Base-by-base conservation (phyloP, 441 rosid genomes). In the Syzygium malaccense region DNA sequence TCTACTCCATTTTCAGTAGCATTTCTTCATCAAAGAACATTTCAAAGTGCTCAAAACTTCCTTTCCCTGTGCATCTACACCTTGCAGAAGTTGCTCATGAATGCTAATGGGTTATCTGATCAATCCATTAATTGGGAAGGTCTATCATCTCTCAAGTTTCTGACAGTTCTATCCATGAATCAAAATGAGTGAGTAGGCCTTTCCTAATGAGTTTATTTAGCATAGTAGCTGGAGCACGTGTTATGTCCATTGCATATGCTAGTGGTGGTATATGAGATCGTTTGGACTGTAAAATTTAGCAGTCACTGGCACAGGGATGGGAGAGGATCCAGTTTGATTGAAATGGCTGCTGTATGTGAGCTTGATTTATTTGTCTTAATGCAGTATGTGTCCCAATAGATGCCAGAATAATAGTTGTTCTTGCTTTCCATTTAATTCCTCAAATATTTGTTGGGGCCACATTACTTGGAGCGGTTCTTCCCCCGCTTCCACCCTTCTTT, bases 111-210 rank as follows among this genome's bases (percentile, higher is more conserved):
- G 86, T 68, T 98, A 86, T 91, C 89, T 2, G 94, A 95, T 92
- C 95, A 94, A 89, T 94, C 96, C 48, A 93, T 95, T 92, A 89
- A 90, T 49, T 96, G 99, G 99, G 94, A 92, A 92, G 98, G 94
- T 60, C 91, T 96, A 33, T 84, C 88, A 84, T 88, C 94, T 87
- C 90, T 96, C 86, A 91, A 93, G 94, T 91, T 91, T 86, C 92
- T 97, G 87, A 91, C 93, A 66, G 91, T 92, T 89, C 91, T 96
- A 48, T 94, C 95, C 91, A 28, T 95, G 89, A 93, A 92, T 94
- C 96, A 92, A 28, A 96, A 98, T 92, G 88, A 90, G 99, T 95
- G 78, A 94, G 96, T 90, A 41, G 86, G 86, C n/a, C 51, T 23
- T 75, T 75, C 53, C 83, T 75, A 51, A 41, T 75, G 53, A 75